Percentiles rank a stretch among this genome's conserved stretches.
These are phyloP conservation scores for Scleromitrula shiraiana DNA, from an alignment of 2,329 filamentous ascomycete genomes.

Conservation along the genomic window DNA sequence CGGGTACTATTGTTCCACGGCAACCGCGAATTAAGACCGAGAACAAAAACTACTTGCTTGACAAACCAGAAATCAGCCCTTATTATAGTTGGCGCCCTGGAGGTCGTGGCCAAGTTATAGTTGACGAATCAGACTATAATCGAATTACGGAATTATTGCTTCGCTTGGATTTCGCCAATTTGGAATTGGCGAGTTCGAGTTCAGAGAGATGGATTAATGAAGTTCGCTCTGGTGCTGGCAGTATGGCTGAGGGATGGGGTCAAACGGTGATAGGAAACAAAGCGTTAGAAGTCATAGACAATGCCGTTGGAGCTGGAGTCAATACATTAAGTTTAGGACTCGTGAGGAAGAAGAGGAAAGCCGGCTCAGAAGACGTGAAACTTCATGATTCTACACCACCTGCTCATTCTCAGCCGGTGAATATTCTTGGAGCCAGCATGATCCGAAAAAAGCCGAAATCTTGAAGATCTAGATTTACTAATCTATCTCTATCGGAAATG, in stretches of 20 bases:
- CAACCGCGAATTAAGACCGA: constrained; percentile 57
- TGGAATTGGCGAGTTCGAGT: constrained; percentile 54
- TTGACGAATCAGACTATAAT: constrained; percentile 58
- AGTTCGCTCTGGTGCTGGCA: constrained; percentile 39
- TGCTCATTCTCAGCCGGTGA: constrained; percentile 29
- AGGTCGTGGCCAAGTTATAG: constrained; percentile 54
- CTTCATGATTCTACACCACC: not conserved
- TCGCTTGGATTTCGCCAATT: constrained; percentile 63
- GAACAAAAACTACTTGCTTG: constrained; percentile 41
- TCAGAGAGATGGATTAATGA: constrained; percentile 65
- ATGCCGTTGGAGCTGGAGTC: constrained; percentile 18
- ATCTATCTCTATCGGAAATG: too few species aligned
- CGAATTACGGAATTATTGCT: constrained; percentile 62
- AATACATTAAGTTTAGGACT: constrained; percentile 33
- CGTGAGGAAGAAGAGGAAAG: constrained; percentile 45
- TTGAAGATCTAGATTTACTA: constrained; percentile 9
- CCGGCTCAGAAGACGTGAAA: constrained; percentile 14
- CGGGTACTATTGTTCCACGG: constrained; percentile 54
- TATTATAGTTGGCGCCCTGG: constrained; percentile 59
- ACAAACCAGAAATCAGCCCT: constrained; percentile 44
- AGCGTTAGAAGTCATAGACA: constrained; percentile 21
- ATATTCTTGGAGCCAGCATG: constrained; percentile 42
- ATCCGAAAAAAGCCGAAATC: constrained; percentile 51
- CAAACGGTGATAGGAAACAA: constrained; percentile 40
- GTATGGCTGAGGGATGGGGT: constrained; percentile 41